Evolutionary conservation across 2,329 filamentous ascomycete species (phyloP), one percentile per base, ranked within the genome.

Genomic region (Aphanocladium album): DNA sequence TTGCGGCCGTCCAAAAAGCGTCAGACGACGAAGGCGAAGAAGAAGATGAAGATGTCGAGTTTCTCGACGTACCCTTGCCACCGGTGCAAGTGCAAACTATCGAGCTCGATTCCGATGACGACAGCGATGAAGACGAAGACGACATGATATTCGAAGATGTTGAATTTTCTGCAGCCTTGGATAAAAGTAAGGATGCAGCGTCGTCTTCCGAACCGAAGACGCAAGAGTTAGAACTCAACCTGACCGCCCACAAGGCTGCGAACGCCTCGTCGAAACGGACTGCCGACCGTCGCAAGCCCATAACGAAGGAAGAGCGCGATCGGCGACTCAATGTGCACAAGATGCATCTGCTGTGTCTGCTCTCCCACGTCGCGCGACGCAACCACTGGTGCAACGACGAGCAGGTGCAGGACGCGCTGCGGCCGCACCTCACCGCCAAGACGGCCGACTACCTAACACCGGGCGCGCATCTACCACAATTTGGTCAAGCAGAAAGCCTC

Each of bases 341-440:
- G 73, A 79, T 87, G 63, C 93, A 99, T 74, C 65, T 98, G 0
- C 76, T 97, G 16, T 96, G 91, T 70, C 80, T 99, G 2, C 74
- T 99, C 17, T 85, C 86, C 11, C 91, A 98, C 72, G 82, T 88
- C 17, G 83, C 89, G 65, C 79, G 85, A 61, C 86, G 93, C 60
- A 99, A 98, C 70, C 79, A 83, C 59, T 97, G 93, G 91, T 97
- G 93, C 75, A 96, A 96, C 68, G 88, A 93, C 69, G 67, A 77
- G 16, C 75, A 81, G 60, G 83, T 90, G 9, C 91, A 96, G 70
- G 81, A 78, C 45, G 75, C 74, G n/a, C 74, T 96, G 45, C 85
- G 83, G 58, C 76, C 81, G 45, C 79, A 93, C 41, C 72, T 96
- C 5, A 80, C 84, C 1, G 82, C 85, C 35, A 89, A 89, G 67